A percentile compares a stretch with the other conserved stretches of the same genome.
These are phyloP conservation scores for Acarospora socialis DNA, from an alignment of 2,329 filamentous ascomycete species.

Conservation along the genomic window DNA sequence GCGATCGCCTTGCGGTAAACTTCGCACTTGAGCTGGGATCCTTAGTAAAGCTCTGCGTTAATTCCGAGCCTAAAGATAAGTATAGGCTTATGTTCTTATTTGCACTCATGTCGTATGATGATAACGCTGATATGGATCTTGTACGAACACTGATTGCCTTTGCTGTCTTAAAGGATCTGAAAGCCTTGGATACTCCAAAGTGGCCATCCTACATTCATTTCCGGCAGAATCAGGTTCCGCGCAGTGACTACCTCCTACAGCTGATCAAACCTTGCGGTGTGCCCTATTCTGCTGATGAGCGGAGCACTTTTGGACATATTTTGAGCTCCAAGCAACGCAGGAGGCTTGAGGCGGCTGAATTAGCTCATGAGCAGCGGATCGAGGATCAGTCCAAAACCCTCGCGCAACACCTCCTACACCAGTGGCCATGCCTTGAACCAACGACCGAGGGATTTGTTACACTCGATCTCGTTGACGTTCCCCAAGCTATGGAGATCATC, in stretches of 20 bases:
- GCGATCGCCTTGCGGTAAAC: constrained; percentile 26
- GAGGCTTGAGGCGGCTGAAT: constrained; percentile 21
- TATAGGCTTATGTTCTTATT: constrained; percentile 32
- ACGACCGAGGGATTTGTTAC: constrained; percentile 17
- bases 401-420: constrained; percentile 27
- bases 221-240: constrained; percentile 21
- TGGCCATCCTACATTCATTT: constrained; percentile 25
- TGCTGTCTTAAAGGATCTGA: constrained; percentile 27
- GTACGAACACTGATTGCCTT: constrained; percentile 34
- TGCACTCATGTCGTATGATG: constrained; percentile 29
- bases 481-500: constrained; percentile 27
- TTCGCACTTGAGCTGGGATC: constrained; percentile 30
- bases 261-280: constrained; percentile 21
- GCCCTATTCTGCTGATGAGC: constrained; percentile 19
- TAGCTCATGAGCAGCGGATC: constrained; percentile 19
- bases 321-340: constrained; percentile 21
- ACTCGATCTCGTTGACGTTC: constrained; percentile 24
- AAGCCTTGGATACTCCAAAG: constrained; percentile 20
- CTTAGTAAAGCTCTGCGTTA: constrained; percentile 26
- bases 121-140: constrained; percentile 25
- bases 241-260: constrained; percentile 16
- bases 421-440: constrained; percentile 33
- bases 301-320: constrained; percentile 13
- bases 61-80: constrained; percentile 9
- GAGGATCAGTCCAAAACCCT: constrained; percentile 25